These are phyloP conservation scores for Alternaria solani DNA, from an alignment of 2,329 filamentous ascomycete genomes.

Conservation along the genomic window DNA sequence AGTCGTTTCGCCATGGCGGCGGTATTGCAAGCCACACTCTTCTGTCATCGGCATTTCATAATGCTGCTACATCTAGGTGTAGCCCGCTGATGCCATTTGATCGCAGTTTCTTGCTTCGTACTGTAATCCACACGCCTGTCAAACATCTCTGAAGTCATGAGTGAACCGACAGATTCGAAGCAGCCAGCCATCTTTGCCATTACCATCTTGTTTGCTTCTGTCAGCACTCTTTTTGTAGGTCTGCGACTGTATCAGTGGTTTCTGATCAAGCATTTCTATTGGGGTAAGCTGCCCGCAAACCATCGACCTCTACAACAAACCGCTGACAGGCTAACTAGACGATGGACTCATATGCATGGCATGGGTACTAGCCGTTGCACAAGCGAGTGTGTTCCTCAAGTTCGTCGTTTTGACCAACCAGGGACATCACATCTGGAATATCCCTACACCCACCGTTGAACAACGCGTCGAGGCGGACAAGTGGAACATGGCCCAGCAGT, in stretches of 20 bases:
- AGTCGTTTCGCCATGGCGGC: background rate
- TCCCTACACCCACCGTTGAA: background rate
- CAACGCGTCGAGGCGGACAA: background rate
- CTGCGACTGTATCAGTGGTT: background rate
- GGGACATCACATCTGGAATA: background rate
- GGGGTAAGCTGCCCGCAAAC: background rate
- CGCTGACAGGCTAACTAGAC: background rate
- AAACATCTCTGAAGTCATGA: background rate
- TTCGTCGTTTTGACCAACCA: background rate
- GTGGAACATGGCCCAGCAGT: background rate
- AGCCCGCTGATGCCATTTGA: background rate
- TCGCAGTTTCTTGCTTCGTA: background rate
- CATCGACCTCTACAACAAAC: background rate
- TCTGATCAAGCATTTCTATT: background rate
- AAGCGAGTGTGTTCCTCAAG: background rate
- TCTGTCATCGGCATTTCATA: background rate
- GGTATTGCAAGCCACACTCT: background rate
- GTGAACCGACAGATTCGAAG: background rate
- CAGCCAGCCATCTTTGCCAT: background rate
- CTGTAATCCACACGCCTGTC: background rate
- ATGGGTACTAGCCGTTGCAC: background rate
- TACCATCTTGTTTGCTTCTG: background rate
- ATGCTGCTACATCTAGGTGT: background rate
- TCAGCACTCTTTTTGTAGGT: background rate
- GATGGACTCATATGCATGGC: background rate